Evolutionary conservation across 768 basidiomycete species (phyloP).

Genomic region (Pisolithus sp.): DNA sequence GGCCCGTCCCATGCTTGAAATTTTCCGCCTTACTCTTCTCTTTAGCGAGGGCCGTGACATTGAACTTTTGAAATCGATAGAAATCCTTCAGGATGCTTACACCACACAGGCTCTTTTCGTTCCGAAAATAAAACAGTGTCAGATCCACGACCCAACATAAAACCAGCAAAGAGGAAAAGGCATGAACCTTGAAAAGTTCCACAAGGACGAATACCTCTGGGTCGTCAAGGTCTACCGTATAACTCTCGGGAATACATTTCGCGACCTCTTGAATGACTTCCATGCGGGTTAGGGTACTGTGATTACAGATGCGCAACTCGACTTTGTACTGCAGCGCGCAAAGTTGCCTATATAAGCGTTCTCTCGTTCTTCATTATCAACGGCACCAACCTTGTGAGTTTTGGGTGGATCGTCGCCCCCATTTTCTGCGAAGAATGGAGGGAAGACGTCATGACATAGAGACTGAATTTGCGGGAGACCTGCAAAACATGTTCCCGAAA

Average conservation of each 20-base stretch:
- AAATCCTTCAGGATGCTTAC: constrained; percentile 70
- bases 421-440: constrained; percentile 44
- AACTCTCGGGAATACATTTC: constrained; percentile 59
- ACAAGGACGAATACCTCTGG: constrained; percentile 72
- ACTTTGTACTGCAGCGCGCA: constrained; percentile 62
- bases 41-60: constrained; percentile 68
- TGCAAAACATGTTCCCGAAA: constrained; percentile 60
- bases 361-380: too few relatives aligned
- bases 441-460: constrained; percentile 51
- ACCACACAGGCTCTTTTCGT: constrained; percentile 61
- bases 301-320: constrained; percentile 69
- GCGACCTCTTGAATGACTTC: constrained; percentile 63
- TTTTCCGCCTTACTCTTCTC: constrained; percentile 34
- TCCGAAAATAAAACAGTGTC: neutral
- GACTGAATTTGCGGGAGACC: constrained; percentile 63
- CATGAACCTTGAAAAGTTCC: constrained; percentile 73
- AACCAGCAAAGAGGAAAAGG: neutral
- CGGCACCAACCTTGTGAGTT: constrained; percentile 37
- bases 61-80: constrained; percentile 68
- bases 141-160: neutral
- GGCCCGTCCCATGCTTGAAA: constrained; percentile 28
- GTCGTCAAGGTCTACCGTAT: constrained; percentile 59
- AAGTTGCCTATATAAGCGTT: neutral
- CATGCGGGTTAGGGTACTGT: constrained; percentile 58
- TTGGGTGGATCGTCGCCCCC: constrained; percentile 23